phyloP scores from a whole-genome alignment of 2,329 filamentous ascomycete genomes.

The Ascochyta rabiei region DNA sequence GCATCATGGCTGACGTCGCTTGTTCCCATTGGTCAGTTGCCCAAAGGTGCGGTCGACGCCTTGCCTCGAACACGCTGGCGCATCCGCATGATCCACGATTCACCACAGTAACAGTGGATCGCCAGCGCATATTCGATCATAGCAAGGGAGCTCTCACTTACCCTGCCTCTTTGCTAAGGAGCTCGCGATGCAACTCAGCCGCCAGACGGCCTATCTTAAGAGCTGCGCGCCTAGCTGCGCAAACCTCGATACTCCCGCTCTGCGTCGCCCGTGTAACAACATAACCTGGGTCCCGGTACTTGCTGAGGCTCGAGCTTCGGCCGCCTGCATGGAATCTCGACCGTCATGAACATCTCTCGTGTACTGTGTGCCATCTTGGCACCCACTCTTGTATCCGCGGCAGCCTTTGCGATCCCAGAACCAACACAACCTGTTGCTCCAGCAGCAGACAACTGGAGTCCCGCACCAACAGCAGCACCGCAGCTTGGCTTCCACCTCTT shows the following conservation, averaged over 20 bases:
- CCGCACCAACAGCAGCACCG: slow-evolving; percentile 39
- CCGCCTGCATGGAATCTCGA: slow-evolving; percentile 24
- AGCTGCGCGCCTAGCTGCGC: slow-evolving; percentile 13
- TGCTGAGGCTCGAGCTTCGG: slow-evolving; percentile 11
- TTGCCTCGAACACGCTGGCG: slow-evolving; percentile 19
- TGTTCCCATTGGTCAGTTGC: slow-evolving; percentile 10
- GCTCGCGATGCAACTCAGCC: slow-evolving; percentile 24
- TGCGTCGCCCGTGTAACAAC: slow-evolving; percentile 15
- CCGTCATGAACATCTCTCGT: slow-evolving; percentile 31
- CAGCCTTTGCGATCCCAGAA: slow-evolving; percentile 37
- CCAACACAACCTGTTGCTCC: slow-evolving; percentile 34
- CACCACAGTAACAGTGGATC: slow-evolving; percentile 26
- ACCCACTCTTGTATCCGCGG: slow-evolving; percentile 30
- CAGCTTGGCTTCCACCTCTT: slow-evolving; percentile 32
- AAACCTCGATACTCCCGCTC: slow-evolving; percentile 4
- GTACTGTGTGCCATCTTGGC: slow-evolving; percentile 37
- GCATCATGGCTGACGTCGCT: slow-evolving; percentile 20
- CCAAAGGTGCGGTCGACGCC: slow-evolving; percentile 10
- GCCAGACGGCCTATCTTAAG: slow-evolving; percentile 15
- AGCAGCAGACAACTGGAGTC: slow-evolving; percentile 37
- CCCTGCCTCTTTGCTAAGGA: slow-evolving; percentile 21
- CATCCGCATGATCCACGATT: slow-evolving; percentile 23
- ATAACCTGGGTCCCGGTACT: slow-evolving; percentile 10
- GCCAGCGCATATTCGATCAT: slow-evolving; percentile 23
- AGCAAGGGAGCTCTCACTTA: slow-evolving; percentile 26